Evolutionary conservation across 2,329 filamentous ascomycete genomes (phyloP).

Genomic region (Ceratocystis variospora): DNA sequence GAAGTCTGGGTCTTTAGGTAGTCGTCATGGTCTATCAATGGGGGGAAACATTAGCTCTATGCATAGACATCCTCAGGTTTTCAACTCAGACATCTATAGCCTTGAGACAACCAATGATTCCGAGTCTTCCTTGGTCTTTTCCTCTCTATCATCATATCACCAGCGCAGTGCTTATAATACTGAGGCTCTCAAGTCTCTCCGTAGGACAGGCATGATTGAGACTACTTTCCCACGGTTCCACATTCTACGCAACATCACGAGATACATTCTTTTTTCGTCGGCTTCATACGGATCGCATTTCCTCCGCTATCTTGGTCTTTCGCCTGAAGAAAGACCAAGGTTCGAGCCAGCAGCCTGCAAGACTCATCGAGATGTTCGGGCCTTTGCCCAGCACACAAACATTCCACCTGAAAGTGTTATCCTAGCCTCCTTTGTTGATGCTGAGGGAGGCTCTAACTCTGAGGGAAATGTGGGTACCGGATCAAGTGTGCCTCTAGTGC

Average conservation of each 20-base stretch:
- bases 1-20: slow-evolving; percentile 10
- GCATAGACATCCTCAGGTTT: slow-evolving; percentile 10
- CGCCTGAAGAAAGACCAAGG: slow-evolving; percentile 32
- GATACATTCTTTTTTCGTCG: slow-evolving; percentile 54
- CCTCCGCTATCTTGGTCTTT: slow-evolving; percentile 48
- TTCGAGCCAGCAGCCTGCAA: slow-evolving; percentile 30
- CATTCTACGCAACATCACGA: slow-evolving; percentile 46
- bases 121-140: slow-evolving; percentile 39
- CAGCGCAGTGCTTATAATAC: slow-evolving; percentile 37
- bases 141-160: slow-evolving; percentile 29
- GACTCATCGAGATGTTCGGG: slow-evolving; percentile 46
- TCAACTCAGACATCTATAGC: slow-evolving; percentile 46
- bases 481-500: slow-evolving; percentile 46
- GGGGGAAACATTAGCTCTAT: not conserved
- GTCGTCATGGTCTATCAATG: slow-evolving; percentile 7
- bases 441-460: slow-evolving; percentile 51
- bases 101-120: slow-evolving; percentile 40
- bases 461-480: slow-evolving; percentile 51
- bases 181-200: slow-evolving; percentile 36
- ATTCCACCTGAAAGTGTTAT: slow-evolving; percentile 45
- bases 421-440: slow-evolving; percentile 56
- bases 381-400: slow-evolving; percentile 50
- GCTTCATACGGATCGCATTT: slow-evolving; percentile 53
- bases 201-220: slow-evolving; percentile 40
- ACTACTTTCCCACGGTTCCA: slow-evolving; percentile 47